Evolutionary conservation across 768 basidiomycete species (phyloP).

Genomic region (Collybiopsis confluens): DNA sequence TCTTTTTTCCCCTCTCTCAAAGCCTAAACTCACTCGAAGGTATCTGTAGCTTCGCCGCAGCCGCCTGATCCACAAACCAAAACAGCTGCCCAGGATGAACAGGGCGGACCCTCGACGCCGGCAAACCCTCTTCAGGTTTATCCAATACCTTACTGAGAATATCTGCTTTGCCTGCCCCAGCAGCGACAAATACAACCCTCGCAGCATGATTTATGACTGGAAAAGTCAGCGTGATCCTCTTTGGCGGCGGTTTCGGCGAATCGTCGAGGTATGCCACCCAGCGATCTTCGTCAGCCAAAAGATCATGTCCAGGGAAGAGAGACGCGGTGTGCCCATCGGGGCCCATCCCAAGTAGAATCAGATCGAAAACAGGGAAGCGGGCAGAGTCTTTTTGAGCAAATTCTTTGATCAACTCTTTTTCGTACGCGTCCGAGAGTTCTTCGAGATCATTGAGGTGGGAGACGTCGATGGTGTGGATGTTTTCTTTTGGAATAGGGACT

Average conservation of each 20-base stretch:
- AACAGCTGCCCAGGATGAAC: slow-evolving; percentile 78
- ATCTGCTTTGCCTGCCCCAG: slow-evolving; percentile 79
- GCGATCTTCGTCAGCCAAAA: slow-evolving; percentile 81
- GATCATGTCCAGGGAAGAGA: slow-evolving; percentile 89
- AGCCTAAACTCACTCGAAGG: slow-evolving; percentile 54
- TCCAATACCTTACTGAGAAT: slow-evolving; percentile 74
- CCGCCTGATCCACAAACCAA: slow-evolving; percentile 93
- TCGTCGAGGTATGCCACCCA: slow-evolving; percentile 96
- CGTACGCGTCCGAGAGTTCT: slow-evolving; percentile 77
- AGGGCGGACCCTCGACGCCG: slow-evolving; percentile 78
- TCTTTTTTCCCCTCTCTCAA: background rate
- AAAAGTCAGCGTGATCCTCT: slow-evolving; percentile 87
- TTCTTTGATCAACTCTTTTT: slow-evolving; percentile 78
- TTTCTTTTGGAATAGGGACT: slow-evolving; percentile 67
- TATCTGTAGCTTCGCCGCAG: slow-evolving; percentile 60
- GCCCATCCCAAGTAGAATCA: slow-evolving; percentile 95
- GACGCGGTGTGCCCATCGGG: slow-evolving; percentile 98
- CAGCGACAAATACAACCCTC: slow-evolving; percentile 84
- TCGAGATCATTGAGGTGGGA: slow-evolving; percentile 66
- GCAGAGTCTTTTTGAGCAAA: slow-evolving; percentile 93
- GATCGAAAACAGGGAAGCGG: slow-evolving; percentile 95
- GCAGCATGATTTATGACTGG: slow-evolving; percentile 89
- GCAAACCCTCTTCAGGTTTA: slow-evolving; percentile 72
- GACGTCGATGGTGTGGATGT: slow-evolving; percentile 84
- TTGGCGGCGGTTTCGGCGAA: slow-evolving; percentile 89